Base-by-base conservation (phyloP, 2,329 filamentous ascomycete species). In the Apiospora phragmitis region DNA sequence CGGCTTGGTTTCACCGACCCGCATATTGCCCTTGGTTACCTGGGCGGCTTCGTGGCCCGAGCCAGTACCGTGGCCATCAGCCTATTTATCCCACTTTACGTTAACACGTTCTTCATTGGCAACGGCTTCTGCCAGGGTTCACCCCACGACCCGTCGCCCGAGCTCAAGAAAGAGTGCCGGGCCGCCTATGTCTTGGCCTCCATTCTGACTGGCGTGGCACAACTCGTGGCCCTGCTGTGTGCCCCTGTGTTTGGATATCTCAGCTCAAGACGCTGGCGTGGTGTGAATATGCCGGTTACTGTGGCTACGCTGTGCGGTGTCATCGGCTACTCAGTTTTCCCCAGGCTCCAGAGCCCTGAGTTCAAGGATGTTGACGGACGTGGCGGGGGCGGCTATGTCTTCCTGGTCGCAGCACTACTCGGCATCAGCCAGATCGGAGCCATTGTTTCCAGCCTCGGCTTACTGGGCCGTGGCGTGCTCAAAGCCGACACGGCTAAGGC, bases 21-120 rank as follows among this genome's bases (percentile, higher is more conserved):
- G 12, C 89, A 92, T 75, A 97, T 99, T 72, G 91, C 90, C 24
- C 87, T 98, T 0, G 95, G 93, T 38, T 99, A 98, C 77, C 84
- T 98, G 0, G 96, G 95, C 73, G 96, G 96, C 1, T 98, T 98
- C 77, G 95, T 99, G 2, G 95, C 95, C 12, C 91, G 96, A 70
- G 95, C 96, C 9, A 98, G 95, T 0, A 97, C 94, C 0, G 96
- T 99, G 6, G 95, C 93, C 68, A 97, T 99, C 74, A 97, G 94
- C 0, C 88, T 98, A 7, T 99, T 98, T 82, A 93, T 99, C 69
- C 96, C 96, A 0, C 88, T 99, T 1, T 97, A 93, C 78, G 90
- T 98, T 76, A 98, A 98, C 79, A 91, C 94, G 32, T 97, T 94
- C 81, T 98, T 95, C 81, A 93, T 95, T 73, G 85, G 86, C 67